A percentile compares a stretch with the other conserved stretches of the same genome.
Conservation (phyloP, 2,329 filamentous ascomycete species). For the Sphaceloma murrayae region DNA sequence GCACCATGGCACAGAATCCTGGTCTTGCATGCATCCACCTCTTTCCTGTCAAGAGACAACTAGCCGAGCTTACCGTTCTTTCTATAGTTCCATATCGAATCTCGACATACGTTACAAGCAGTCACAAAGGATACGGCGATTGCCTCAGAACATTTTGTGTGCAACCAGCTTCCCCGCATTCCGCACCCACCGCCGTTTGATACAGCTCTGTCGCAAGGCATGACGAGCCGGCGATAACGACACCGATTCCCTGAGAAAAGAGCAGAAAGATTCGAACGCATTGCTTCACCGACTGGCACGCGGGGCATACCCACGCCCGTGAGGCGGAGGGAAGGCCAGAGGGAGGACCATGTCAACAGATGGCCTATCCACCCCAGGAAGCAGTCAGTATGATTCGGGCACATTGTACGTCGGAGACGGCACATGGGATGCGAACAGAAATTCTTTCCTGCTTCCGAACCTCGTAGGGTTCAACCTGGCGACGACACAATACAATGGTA, state of each 20-base stretch:
- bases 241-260: no score
- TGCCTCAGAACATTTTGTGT: no score
- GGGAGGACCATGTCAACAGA: slow-evolving; percentile 23
- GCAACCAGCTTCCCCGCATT: slow-evolving; percentile 14
- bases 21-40: slow-evolving; percentile 9
- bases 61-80: not conserved
- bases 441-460: slow-evolving; percentile 70
- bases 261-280: no score
- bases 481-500: slow-evolving; percentile 79
- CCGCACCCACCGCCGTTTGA: slow-evolving; percentile 7
- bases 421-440: slow-evolving; percentile 70
- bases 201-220: not conserved
- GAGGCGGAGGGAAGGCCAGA: no score
- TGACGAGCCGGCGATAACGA: slow-evolving; percentile 5
- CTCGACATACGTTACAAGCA: no score
- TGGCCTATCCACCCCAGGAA: slow-evolving; percentile 56
- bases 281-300: no score
- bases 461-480: slow-evolving; percentile 67
- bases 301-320: no score
- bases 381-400: slow-evolving; percentile 61
- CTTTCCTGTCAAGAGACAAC: slow-evolving; percentile 1
- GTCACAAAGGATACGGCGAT: no score
- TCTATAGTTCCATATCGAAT: not conserved
- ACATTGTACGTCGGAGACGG: slow-evolving; percentile 73
- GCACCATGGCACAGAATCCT: slow-evolving; percentile 12